phyloP scores from a whole-genome alignment of 805 yeast genomes.

The Saccharomyces paradoxus region DNA sequence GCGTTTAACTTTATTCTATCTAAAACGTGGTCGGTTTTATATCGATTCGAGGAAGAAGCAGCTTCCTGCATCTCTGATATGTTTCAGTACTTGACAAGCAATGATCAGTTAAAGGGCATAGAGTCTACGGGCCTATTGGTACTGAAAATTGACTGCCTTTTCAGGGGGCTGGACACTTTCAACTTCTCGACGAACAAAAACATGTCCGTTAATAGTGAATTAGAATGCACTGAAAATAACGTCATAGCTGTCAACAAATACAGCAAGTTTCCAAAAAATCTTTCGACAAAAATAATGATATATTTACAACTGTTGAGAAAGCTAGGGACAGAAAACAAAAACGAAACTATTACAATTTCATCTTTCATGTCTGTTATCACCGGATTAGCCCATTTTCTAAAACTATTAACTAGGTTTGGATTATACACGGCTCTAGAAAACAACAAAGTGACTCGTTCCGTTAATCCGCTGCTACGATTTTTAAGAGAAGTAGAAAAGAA shows the following conservation, averaged over 20 bases:
- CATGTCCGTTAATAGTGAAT: conserved; percentile 1
- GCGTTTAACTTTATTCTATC: conserved; percentile 52
- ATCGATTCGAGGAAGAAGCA: conserved; percentile 82
- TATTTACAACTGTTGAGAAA: conserved; percentile 78
- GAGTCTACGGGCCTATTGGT: conserved; percentile 64
- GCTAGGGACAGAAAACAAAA: conserved; percentile 31
- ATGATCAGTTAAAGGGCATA: conserved; percentile 60
- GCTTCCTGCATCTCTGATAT: conserved; percentile 87
- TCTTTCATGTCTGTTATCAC: conserved; percentile 76
- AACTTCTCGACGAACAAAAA: conserved; percentile 16
- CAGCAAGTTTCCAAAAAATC: conserved; percentile 62
- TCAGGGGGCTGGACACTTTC: conserved; percentile 60
- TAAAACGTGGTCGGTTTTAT: conserved; percentile 77
- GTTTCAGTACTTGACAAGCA: conserved; percentile 75
- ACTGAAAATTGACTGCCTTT: conserved; percentile 64
- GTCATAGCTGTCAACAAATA: conserved; percentile 9
- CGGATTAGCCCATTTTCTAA: conserved; percentile 86
- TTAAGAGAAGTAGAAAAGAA: conserved; percentile 45
- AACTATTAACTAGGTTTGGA: conserved; percentile 74
- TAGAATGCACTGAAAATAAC: conserved; percentile 2
- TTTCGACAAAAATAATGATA: conserved; percentile 84
- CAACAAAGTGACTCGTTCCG: conserved; percentile 49
- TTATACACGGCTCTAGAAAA: conserved; percentile 65
- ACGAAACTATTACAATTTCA: conserved; percentile 35
- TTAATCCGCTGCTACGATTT: conserved; percentile 56